Percentiles rank a stretch among this genome's conserved stretches.
Evolutionary conservation across 2,329 filamentous ascomycete genomes (phyloP).

Genomic region (Aureobasidium lini): DNA sequence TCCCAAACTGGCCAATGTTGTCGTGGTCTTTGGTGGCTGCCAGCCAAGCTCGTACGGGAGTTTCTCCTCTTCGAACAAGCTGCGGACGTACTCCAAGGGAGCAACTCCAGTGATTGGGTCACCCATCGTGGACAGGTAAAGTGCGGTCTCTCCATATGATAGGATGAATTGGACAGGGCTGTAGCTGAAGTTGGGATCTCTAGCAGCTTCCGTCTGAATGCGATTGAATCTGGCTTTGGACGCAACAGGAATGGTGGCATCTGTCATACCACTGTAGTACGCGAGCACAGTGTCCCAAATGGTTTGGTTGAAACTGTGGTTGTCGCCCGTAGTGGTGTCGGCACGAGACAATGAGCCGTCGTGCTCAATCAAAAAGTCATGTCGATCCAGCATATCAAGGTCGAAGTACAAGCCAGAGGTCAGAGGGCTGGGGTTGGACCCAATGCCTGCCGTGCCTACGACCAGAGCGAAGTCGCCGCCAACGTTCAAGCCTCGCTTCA

Average conservation of each 20-base stretch:
- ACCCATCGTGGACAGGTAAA: conserved; percentile 32
- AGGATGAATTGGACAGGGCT: conserved; percentile 27
- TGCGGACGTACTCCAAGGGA: conserved; percentile 27
- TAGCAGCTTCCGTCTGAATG: conserved; percentile 20
- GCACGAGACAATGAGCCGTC: conserved; percentile 28
- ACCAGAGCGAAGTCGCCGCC: conserved; percentile 1
- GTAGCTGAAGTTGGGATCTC: conserved; percentile 29
- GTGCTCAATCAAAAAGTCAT: conserved; percentile 28
- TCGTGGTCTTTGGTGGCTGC: conserved; percentile 15
- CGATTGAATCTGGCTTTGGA: conserved; percentile 27
- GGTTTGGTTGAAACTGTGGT: conserved; percentile 28
- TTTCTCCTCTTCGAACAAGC: conserved; percentile 31
- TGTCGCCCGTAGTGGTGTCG: conserved; percentile 29
- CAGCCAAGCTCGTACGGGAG: conserved; percentile 32
- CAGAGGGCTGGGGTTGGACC: conserved; percentile 12
- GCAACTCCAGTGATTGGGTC: conserved; percentile 27
- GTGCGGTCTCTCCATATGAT: conserved; percentile 31
- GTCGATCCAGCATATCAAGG: conserved; percentile 14
- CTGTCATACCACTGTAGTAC: conserved; percentile 21
- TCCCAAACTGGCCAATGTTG: neutral
- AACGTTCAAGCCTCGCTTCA: conserved; percentile 10
- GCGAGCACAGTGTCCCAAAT: conserved; percentile 26
- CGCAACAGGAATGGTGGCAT: conserved; percentile 24
- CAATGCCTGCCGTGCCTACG: conserved; percentile 9
- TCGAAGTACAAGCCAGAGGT: conserved; percentile 6